These are phyloP conservation scores for Malbranchea zuffiana DNA, from an alignment of 2,329 filamentous ascomycete genomes.

Conservation along the genomic window DNA sequence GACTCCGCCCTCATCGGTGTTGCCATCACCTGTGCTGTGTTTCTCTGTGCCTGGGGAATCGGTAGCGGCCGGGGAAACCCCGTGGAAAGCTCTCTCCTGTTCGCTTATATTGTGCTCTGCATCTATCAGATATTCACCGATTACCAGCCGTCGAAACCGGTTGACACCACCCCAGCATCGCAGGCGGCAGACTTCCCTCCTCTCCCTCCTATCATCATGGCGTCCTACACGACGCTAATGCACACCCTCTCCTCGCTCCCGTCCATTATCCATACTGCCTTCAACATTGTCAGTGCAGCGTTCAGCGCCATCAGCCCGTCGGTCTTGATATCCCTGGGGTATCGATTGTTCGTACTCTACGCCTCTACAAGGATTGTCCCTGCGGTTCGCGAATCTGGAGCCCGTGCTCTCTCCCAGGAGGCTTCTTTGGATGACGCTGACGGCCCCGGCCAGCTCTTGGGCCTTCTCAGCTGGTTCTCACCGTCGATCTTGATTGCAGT, in stretches of 20 bases:
- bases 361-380: slow-evolving; percentile 92
- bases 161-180: slow-evolving; percentile 43
- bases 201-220: slow-evolving; percentile 96
- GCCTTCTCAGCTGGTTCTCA: slow-evolving; percentile 84
- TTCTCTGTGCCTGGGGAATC: slow-evolving; percentile 88
- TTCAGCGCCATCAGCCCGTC: slow-evolving; percentile 93
- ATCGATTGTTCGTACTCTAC: slow-evolving; percentile 90
- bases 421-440: slow-evolving; percentile 77
- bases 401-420: slow-evolving; percentile 70
- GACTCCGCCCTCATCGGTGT: slow-evolving; percentile 89
- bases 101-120: slow-evolving; percentile 96
- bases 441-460: slow-evolving; percentile 66
- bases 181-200: slow-evolving; percentile 73
- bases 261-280: slow-evolving; percentile 67
- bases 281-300: slow-evolving; percentile 79
- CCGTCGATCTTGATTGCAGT: slow-evolving; percentile 90
- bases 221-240: slow-evolving; percentile 84
- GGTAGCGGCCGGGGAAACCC: slow-evolving; percentile 88
- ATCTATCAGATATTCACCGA: slow-evolving; percentile 99
- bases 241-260: slow-evolving; percentile 76
- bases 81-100: slow-evolving; percentile 86
- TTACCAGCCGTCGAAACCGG: slow-evolving; percentile 70
- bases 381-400: slow-evolving; percentile 77
- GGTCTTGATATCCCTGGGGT: slow-evolving; percentile 87
- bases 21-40: slow-evolving; percentile 82